Percentiles rank a stretch among this genome's conserved stretches.
Evolutionary conservation across 2,329 filamentous ascomycete genomes (phyloP).

Genomic region (Sporothrix pallida): DNA sequence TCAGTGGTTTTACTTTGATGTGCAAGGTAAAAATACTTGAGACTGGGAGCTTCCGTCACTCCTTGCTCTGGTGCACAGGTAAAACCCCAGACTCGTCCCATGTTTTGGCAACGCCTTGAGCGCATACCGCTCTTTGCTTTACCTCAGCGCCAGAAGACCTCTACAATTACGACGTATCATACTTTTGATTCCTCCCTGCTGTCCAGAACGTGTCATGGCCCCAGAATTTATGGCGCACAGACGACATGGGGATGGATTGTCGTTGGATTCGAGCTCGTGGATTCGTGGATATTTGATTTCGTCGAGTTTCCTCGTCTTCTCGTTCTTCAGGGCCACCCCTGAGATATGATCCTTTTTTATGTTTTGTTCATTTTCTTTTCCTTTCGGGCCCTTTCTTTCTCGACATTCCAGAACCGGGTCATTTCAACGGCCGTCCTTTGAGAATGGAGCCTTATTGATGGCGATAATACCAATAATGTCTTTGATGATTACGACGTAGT

Average conservation of each 20-base stretch:
- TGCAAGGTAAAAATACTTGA: too few relatives aligned
- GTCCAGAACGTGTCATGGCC: background rate
- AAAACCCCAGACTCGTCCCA: slow-evolving; percentile 18
- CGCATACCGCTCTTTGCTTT: slow-evolving; percentile 11
- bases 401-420: slow-evolving; percentile 19
- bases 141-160: background rate
- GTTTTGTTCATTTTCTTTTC: background rate
- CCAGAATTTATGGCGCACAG: background rate
- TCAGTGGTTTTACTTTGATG: background rate
- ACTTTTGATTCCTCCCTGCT: too few relatives aligned
- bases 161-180: slow-evolving; percentile 3
- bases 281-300: background rate
- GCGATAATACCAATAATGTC: too few relatives aligned
- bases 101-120: background rate
- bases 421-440: background rate
- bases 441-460: background rate
- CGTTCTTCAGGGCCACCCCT: background rate
- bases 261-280: background rate
- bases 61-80: background rate
- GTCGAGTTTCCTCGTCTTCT: too few relatives aligned
- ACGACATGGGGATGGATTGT: slow-evolving; percentile 24
- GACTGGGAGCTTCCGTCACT: too few relatives aligned
- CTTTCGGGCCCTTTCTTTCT: too few relatives aligned
- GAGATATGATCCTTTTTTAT: slow-evolving; percentile 2
- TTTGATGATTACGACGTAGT: too few relatives aligned